Base-by-base conservation (phyloP, 495 filamentous ascomycete genomes). In the Talaromyces adpressus region DNA sequence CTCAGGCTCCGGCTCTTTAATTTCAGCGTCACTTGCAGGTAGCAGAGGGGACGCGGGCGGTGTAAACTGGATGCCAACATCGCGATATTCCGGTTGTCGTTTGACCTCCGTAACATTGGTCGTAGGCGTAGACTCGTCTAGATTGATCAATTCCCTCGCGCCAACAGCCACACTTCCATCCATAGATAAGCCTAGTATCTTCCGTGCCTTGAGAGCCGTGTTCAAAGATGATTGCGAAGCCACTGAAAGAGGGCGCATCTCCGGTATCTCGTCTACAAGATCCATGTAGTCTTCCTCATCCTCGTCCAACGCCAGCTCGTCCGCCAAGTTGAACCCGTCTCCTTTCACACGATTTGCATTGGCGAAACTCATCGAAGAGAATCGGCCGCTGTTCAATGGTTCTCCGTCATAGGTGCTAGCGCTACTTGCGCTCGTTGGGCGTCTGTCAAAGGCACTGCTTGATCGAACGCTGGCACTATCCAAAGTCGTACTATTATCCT, bases 271-370 rank as follows among this genome's bases (percentile, higher is more conserved):
- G 29, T 75, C 70, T n/a, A 76, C 72, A 2, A 74, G 77, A 23
- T 60, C 54, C 25, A 66, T 49, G 32, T 76, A 73, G 29, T 80
- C 76, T 57, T 91, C 89, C 23, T 88, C 88, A 58, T 89, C 89
- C 54, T 90, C 89, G 62, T 91, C 91, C 47, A 95, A 88, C 59
- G 87, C 86, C 63, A 98, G 81, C 79, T 98, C 94, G 67, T 97
- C 91, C 8, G 94, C 94, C 47, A 98, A 76, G 66, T 88, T 94
- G 41, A 92, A 67, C 8, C 89, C 89, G 59, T 86, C 86, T 20
- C 77, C 68, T 69, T 88, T 89, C 9, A 70, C 66, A 4, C 77
- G 83, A 64, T 82, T 77, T 7, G 79, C 80, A 62, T 86, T 84
- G 9, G 73, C 66, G 36, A 77, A 68, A 62, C 76, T 82, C 63